Percentiles rank a stretch among this genome's conserved stretches.
phyloP scores from a whole-genome alignment of 371 early-diverging fungal species.

The Choanephora cucurbitarum region DNA sequence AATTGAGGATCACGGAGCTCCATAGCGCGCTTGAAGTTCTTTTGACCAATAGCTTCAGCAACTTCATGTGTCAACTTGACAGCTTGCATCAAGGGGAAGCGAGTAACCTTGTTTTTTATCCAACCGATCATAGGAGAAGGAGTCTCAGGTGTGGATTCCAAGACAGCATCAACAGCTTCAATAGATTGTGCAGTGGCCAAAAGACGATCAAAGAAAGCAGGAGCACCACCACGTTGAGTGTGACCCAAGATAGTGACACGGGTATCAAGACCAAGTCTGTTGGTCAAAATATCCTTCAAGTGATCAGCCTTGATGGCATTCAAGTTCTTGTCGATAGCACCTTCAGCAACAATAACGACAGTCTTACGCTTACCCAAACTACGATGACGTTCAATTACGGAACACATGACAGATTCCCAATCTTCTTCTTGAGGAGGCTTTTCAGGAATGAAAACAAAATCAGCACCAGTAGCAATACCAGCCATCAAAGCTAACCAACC shows the following conservation, averaged over 20 bases:
- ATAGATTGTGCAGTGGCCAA: constrained; percentile 93
- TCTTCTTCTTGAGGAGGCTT: constrained; percentile 84
- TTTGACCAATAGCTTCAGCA: constrained; percentile 76
- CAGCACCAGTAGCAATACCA: constrained; percentile 83
- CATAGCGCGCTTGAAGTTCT: constrained; percentile 91
- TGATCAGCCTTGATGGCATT: constrained; percentile 89
- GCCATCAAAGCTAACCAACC: constrained; percentile 99
- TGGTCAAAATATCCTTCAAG: constrained; percentile 81
- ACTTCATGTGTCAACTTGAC: constrained; percentile 91
- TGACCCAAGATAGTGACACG: constrained; percentile 97
- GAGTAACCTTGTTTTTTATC: constrained; percentile 82
- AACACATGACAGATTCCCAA: constrained; percentile 89
- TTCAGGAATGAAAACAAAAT: constrained; percentile 98
- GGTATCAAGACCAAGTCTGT: constrained; percentile 87
- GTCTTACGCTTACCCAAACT: constrained; percentile 87
- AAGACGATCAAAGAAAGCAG: constrained; percentile 94
- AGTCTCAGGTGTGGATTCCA: constrained; percentile 78
- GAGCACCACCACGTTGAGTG: constrained; percentile 98
- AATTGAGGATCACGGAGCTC: constrained; percentile 92
- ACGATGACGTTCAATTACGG: constrained; percentile 72
- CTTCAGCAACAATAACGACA: constrained; percentile 97
- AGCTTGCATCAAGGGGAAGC: constrained; percentile 90
- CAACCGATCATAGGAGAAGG: constrained; percentile 95
- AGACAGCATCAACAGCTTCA: constrained; percentile 96
- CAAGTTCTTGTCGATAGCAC: constrained; percentile 91